Evolutionary conservation across 1,284 basidiomycete species (phyloP).

Genomic region (Melampsora abietis-canadensis): DNA sequence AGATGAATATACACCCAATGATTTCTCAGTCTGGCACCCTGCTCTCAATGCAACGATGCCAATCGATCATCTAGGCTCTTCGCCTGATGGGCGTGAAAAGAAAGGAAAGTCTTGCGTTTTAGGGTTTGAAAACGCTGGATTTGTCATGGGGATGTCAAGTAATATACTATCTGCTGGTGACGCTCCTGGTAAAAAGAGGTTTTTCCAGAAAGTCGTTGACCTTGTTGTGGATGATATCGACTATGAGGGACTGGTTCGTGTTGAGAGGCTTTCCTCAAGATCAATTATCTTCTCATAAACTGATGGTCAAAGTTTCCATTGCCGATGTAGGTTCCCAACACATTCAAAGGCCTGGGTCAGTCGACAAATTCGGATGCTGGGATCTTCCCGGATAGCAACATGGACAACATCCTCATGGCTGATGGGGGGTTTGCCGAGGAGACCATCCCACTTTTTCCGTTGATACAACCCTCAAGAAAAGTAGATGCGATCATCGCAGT

Average conservation of each 20-base stretch:
- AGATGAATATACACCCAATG: conserved; percentile 40
- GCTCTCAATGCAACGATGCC: conserved; percentile 36
- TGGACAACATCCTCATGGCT: conserved; percentile 33
- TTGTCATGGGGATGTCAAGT: conserved; percentile 36
- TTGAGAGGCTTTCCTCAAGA: not conserved
- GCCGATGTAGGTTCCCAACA: conserved; percentile 24
- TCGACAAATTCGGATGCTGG: not conserved
- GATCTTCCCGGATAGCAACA: conserved; percentile 19
- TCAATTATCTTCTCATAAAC: not conserved
- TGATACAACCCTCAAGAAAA: conserved; percentile 39
- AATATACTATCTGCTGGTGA: conserved; percentile 29
- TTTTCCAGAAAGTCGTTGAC: not conserved
- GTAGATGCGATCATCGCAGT: conserved; percentile 35
- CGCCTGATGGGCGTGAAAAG: not conserved
- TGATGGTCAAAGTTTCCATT: not conserved
- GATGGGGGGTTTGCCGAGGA: conserved; percentile 34
- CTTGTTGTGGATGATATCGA: conserved; percentile 14
- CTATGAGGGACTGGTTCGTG: conserved; percentile 36
- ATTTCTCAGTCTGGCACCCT: conserved; percentile 34
- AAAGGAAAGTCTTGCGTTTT: conserved; percentile 16
- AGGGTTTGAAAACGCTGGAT: conserved; percentile 43
- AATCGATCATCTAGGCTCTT: conserved; percentile 33
- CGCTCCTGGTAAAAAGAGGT: conserved; percentile 12
- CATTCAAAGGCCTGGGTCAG: conserved; percentile 32
- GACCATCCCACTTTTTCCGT: conserved; percentile 36